A percentile compares a stretch with the other conserved stretches of the same genome.
phyloP scores from a whole-genome alignment of 148 eudicot genomes.

The Chenopodium album region DNA sequence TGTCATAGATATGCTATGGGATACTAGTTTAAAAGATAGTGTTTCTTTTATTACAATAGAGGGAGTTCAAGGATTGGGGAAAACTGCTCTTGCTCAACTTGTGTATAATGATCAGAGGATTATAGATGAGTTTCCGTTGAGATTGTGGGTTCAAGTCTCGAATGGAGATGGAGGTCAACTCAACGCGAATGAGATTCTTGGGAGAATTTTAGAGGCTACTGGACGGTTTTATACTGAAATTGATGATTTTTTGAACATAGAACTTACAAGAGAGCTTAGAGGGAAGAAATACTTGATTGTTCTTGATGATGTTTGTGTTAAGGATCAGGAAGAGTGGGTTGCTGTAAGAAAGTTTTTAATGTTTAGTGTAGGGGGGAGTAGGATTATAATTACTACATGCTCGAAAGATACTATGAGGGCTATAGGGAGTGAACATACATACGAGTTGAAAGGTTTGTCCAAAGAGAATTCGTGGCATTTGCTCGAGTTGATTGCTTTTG shows the following conservation, averaged over 20 bases:
- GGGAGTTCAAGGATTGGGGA: conserved; percentile 36
- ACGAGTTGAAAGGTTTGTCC: neutral
- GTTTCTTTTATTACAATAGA: conserved; percentile 18
- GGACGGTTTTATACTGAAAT: neutral
- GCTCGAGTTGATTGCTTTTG: neutral
- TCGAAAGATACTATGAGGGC: neutral
- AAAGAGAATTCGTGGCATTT: neutral
- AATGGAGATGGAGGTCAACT: conserved; percentile 18
- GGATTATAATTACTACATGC: neutral
- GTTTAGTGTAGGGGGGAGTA: neutral
- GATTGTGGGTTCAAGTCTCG: conserved; percentile 32
- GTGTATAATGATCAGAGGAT: conserved; percentile 28
- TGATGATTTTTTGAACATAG: neutral
- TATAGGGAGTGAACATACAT: neutral
- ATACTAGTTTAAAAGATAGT: neutral
- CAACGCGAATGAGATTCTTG: conserved; percentile 4
- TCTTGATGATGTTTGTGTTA: neutral
- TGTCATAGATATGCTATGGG: conserved; percentile 14
- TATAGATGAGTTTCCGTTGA: conserved; percentile 7
- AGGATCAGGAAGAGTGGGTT: neutral
- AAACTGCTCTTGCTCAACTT: conserved; percentile 33
- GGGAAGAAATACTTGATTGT: neutral
- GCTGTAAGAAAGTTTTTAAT: neutral
- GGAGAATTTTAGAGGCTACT: conserved; percentile 7
- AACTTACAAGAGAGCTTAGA: neutral